These are phyloP conservation scores for Eucalyptus sideroxylon DNA, from an alignment of 345 rosid genomes.

Conservation along the genomic window DNA sequence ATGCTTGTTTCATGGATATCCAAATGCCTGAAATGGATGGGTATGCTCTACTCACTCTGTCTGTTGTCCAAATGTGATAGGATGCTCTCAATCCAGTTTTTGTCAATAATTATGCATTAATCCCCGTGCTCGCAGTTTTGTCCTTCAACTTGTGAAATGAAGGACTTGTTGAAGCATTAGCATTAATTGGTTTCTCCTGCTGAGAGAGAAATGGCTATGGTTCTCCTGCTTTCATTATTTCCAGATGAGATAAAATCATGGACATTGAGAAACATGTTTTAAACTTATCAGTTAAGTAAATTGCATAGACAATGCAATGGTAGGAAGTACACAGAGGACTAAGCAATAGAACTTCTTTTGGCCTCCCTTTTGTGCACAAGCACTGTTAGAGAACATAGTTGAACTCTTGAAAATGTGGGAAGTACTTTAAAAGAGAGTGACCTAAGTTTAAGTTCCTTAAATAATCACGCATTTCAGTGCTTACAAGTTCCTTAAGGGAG, in stretches of 20 bases:
- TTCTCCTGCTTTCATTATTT: not conserved
- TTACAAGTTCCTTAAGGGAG: not conserved
- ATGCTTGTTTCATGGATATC: conserved; percentile 99
- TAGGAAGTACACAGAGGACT: not conserved
- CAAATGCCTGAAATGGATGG: conserved; percentile 99
- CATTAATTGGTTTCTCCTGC: not conserved
- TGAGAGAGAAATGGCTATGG: not conserved
- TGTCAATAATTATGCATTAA: not conserved
- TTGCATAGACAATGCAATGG: not conserved
- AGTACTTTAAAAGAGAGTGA: not conserved
- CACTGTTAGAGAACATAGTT: not conserved
- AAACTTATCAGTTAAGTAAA: not conserved
- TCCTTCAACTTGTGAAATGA: not conserved
- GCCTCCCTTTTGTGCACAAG: not conserved
- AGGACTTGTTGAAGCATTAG: not conserved
- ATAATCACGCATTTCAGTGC: not conserved
- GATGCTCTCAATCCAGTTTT: not conserved
- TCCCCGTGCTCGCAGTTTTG: not conserved
- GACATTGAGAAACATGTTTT: not conserved
- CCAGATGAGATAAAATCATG: not conserved
- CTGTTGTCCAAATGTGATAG: not conserved
- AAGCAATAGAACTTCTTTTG: not conserved
- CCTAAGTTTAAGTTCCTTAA: not conserved
- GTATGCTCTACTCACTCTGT: conserved; percentile 13
- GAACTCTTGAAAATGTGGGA: not conserved